phyloP scores from a whole-genome alignment of 2,329 filamentous ascomycete genomes.

The Paraconiothyrium sp. region DNA sequence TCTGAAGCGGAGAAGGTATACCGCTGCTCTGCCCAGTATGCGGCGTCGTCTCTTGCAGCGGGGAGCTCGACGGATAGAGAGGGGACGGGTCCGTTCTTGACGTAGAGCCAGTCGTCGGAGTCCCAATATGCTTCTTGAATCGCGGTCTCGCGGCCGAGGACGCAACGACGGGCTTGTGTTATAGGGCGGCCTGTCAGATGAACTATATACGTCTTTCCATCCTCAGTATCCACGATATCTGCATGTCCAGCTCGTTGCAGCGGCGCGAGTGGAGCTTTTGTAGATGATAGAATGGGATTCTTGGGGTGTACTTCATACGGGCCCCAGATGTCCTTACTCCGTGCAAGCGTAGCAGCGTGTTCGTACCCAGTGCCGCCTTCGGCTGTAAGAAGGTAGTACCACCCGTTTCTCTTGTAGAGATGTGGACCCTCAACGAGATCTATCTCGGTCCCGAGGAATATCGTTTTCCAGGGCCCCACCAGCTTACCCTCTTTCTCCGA shows the following conservation, averaged over 20 bases:
- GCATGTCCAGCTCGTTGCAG: conserved; percentile 50
- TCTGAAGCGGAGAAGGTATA: conserved; percentile 59
- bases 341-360: conserved; percentile 52
- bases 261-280: conserved; percentile 43
- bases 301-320: conserved; percentile 53
- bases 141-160: conserved; percentile 47
- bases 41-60: conserved; percentile 36
- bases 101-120: conserved; percentile 70
- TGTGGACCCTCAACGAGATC: conserved; percentile 51
- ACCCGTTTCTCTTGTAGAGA: conserved; percentile 48
- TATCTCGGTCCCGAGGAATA: conserved; percentile 64
- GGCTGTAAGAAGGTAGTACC: conserved; percentile 49
- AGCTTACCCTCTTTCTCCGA: conserved; percentile 60
- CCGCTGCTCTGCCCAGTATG: conserved; percentile 54
- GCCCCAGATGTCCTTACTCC: conserved; percentile 51
- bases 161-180: conserved; percentile 44
- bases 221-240: conserved; percentile 47
- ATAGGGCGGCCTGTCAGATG: conserved; percentile 47
- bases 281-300: conserved; percentile 56
- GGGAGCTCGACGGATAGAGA: conserved; percentile 54
- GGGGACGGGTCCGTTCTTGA: conserved; percentile 63
- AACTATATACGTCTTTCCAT: conserved; percentile 47
- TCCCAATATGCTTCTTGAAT: conserved; percentile 69
- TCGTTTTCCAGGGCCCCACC: conserved; percentile 64
- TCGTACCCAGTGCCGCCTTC: conserved; percentile 53